A percentile compares a stretch with the other conserved stretches of the same genome.
Conservation (phyloP, 179 eudicot genomes). For the Dionaea muscipula region DNA sequence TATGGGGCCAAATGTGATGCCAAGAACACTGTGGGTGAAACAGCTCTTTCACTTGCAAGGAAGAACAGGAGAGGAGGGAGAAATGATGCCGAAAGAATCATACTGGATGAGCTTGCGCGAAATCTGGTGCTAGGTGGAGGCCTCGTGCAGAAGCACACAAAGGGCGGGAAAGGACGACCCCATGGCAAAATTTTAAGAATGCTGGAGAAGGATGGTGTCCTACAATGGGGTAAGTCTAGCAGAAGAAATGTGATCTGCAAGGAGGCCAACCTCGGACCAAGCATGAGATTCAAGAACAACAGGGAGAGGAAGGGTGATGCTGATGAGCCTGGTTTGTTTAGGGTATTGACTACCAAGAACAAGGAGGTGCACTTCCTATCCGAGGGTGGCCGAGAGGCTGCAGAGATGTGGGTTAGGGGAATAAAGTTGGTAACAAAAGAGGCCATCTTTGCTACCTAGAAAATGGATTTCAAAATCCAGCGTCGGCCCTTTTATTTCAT, state of each 20-base stretch:
- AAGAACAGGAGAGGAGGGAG: slow-evolving; percentile 14
- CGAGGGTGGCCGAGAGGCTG: slow-evolving; percentile 60
- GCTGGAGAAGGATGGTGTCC: slow-evolving; percentile 16
- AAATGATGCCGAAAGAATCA: slow-evolving; percentile 36
- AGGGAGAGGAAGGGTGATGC: slow-evolving; percentile 41
- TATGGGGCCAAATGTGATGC: slow-evolving; percentile 39
- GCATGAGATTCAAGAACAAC: slow-evolving; percentile 20
- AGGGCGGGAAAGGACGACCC: slow-evolving; percentile 64
- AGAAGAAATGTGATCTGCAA: slow-evolving; percentile 28
- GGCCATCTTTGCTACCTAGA: slow-evolving; percentile 20
- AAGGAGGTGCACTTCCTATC: slow-evolving; percentile 86
- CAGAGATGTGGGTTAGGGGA: slow-evolving; percentile 85
- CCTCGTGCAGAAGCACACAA: slow-evolving; percentile 53
- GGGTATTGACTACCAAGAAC: slow-evolving; percentile 56
- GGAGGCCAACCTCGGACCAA: slow-evolving; percentile 24
- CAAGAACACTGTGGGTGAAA: slow-evolving; percentile 45
- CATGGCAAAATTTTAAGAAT: slow-evolving; percentile 41
- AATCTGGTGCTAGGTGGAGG: slow-evolving; percentile 46
- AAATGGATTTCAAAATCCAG: background rate
- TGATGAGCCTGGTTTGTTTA: slow-evolving; percentile 47
- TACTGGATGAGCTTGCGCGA: slow-evolving; percentile 55
- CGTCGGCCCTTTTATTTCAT: no score
- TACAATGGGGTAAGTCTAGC: slow-evolving; percentile 29
- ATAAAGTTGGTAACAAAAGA: slow-evolving; percentile 61
- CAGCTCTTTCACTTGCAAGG: slow-evolving; percentile 54